Base-by-base conservation (phyloP, 179 eudicot species). In the Beta corolliflora region DNA sequence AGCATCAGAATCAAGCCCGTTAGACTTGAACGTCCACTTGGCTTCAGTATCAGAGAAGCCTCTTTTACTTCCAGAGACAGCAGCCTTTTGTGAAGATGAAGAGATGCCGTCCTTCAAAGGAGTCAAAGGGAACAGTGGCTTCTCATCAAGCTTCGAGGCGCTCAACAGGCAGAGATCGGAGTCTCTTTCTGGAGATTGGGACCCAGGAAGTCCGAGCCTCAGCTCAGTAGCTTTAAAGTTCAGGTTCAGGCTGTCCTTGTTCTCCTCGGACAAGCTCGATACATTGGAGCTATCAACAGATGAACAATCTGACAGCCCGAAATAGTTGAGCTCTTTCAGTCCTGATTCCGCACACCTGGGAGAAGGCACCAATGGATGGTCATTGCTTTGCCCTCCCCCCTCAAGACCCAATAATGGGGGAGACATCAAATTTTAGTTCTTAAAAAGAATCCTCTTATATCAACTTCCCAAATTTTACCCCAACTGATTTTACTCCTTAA, bases 151-250 rank as follows among this genome's bases (percentile, higher is more conserved):
- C 80, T 88, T 91, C 5, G 84, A 81, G 3, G 90, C 80, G 82
- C 86, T 84, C 77, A 77, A 46, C 53, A 85, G 82, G 82, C 82
- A 77, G 71, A 81, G 81, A 50, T 84, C 90, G 14, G 89, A 77
- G 77, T 88, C 94, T 61, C 94, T 86, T 67, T 87, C 90, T 23
- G 98, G 98, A 36, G 97, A 95, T 73, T 90, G 97, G 44, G 97
- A 93, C 59, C 97, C 98, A 19, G 97, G 98, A 53, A 93, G 92
- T 58, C 98, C 98, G 12, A 95, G 94, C 81, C 97, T 95, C 45
- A 94, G 81, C 82, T 94, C 97, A n/a, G 97, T 94, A 83, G 97
- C 98, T 87, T 88, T 93, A 77, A 95, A 79, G 83, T 95, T 93
- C 41, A 92, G 77, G 72, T 95, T 93, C 41, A 92, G 77, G 72